These are phyloP conservation scores for Jatropha podagrica DNA, from an alignment of 441 rosid genomes.

Conservation along the genomic window DNA sequence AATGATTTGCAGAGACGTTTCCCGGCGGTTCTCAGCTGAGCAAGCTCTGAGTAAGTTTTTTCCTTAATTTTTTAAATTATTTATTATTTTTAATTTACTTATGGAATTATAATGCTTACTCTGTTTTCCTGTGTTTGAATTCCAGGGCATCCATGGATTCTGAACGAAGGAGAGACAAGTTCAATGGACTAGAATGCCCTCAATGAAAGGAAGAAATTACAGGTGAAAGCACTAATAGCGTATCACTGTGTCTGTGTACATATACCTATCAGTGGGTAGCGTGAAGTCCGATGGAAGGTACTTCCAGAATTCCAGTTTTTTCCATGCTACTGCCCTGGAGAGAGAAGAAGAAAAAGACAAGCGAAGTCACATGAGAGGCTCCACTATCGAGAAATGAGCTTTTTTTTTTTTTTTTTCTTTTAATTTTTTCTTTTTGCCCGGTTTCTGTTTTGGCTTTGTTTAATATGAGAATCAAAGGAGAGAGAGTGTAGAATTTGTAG, in stretches of 20 bases:
- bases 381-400: neutral
- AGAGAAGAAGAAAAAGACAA: neutral
- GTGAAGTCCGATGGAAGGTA: neutral
- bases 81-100: neutral
- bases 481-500: conserved; percentile 4
- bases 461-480: neutral
- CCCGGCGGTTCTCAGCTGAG: conserved; percentile 76
- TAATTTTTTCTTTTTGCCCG: neutral
- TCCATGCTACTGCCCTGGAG: neutral
- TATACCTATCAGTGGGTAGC: neutral
- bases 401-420: neutral
- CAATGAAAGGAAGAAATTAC: neutral
- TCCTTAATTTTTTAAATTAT: neutral
- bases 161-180: conserved; percentile 46
- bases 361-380: conserved; percentile 4
- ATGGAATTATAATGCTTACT: neutral
- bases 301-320: conserved; percentile 18
- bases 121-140: conserved; percentile 1
- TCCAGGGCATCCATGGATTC: conserved; percentile 86
- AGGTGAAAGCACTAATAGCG: neutral
- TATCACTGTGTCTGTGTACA: conserved; percentile 24
- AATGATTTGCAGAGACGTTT: conserved; percentile 70
- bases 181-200: conserved; percentile 33
- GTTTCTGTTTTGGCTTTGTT: neutral
- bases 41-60: conserved; percentile 71